These are phyloP conservation scores for Gynandropsis gynandra DNA, from an alignment of 345 rosid genomes.

Conservation along the genomic window DNA sequence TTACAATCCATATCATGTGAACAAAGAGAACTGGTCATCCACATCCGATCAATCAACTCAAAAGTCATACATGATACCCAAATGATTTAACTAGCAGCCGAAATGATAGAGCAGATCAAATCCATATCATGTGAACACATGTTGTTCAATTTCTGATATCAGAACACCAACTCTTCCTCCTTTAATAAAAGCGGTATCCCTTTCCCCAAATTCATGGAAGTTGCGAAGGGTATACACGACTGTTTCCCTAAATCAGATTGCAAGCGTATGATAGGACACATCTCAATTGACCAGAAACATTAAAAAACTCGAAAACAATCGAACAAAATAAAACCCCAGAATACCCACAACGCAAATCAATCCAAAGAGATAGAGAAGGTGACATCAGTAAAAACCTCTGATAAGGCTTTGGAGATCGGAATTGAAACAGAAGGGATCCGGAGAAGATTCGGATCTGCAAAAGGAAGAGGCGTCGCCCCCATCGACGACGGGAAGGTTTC, in stretches of 20 bases:
- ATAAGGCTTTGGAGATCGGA: slow-evolving; percentile 32
- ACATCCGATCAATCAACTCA: slow-evolving; percentile 8
- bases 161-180: no score
- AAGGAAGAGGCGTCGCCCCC: slow-evolving; percentile 20
- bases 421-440: slow-evolving; percentile 21
- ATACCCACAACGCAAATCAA: slow-evolving; percentile 11
- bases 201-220: not conserved
- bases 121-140: not conserved
- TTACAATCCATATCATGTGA: slow-evolving; percentile 2
- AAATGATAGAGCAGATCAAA: not conserved
- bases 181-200: no score
- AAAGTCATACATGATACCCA: not conserved
- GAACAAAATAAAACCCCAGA: not conserved
- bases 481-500: slow-evolving; percentile 23
- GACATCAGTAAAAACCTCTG: slow-evolving; percentile 37
- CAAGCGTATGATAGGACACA: not conserved
- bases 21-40: slow-evolving; percentile 4
- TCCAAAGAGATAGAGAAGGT: not conserved
- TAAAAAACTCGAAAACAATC: not conserved
- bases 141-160: no score
- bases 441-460: slow-evolving; percentile 34
- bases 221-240: not conserved
- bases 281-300: not conserved
- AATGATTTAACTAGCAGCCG: no score
- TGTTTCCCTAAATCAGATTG: not conserved